phyloP scores from a whole-genome alignment of 1,139 yeast genomes.

The Kodamaea ohmeri region DNA sequence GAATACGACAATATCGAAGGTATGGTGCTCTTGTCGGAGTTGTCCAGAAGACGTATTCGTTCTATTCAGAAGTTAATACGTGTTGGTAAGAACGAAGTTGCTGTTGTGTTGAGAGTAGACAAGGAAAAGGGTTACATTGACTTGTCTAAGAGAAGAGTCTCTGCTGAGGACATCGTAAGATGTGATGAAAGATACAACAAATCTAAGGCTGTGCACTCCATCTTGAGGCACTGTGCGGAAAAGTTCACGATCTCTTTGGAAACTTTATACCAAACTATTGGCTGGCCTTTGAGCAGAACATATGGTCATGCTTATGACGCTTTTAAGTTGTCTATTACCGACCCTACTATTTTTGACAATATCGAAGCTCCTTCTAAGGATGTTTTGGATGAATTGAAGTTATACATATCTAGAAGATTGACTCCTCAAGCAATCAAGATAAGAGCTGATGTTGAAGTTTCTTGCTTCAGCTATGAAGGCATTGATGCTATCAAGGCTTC shows the following conservation, averaged over 20 bases:
- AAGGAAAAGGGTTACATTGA: constrained; percentile 98
- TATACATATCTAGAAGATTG: constrained; percentile 86
- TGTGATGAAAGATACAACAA: constrained; percentile 98
- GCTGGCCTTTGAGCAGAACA: constrained; percentile 96
- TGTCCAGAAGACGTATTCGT: constrained; percentile 97
- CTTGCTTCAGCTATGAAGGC: constrained; percentile 96
- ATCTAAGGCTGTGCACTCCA: constrained; percentile 96
- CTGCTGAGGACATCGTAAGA: constrained; percentile 95
- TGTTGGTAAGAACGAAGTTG: constrained; percentile 98
- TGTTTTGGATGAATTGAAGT: constrained; percentile 74
- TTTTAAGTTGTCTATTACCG: constrained; percentile 92
- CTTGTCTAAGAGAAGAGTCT: constrained; percentile 94
- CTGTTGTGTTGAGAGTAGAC: constrained; percentile 97
- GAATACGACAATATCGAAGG: constrained; percentile 99
- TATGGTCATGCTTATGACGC: constrained; percentile 98
- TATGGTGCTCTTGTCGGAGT: constrained; percentile 93
- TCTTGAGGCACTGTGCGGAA: constrained; percentile 96
- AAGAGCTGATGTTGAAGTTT: constrained; percentile 96
- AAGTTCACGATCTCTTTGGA: constrained; percentile 88
- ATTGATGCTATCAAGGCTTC: constrained; percentile 95
- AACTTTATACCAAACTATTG: constrained; percentile 79
- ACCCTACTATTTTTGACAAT: constrained; percentile 82
- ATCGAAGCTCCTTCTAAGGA: constrained; percentile 70
- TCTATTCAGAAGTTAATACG: constrained; percentile 95
- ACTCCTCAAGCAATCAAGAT: constrained; percentile 98